Evolutionary conservation across 495 filamentous ascomycete species (phyloP).

Genomic region (Lasiosphaeria ovina): DNA sequence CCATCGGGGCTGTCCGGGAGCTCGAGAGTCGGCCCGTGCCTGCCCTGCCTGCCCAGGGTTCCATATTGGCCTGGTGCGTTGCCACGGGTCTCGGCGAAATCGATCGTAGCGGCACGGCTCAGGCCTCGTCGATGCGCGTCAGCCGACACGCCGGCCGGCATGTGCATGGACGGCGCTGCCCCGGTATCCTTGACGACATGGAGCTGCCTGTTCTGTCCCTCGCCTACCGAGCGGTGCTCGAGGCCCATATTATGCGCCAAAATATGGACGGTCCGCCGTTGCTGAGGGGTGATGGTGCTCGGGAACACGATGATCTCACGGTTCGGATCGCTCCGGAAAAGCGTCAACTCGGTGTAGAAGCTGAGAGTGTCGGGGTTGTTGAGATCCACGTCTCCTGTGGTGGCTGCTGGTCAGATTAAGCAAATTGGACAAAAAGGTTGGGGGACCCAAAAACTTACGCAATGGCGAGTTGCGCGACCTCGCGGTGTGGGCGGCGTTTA

Average conservation of each 20-base stretch:
- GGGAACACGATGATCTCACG: conserved; percentile 85
- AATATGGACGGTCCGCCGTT: conserved; percentile 87
- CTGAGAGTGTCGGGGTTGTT: conserved; percentile 85
- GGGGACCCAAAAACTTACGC: conserved; percentile 24
- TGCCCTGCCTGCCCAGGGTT: conserved; percentile 71
- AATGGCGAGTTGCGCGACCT: conserved; percentile 39
- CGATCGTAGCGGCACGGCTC: conserved; percentile 94
- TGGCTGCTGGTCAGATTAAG: conserved; percentile 18
- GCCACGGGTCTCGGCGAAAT: conserved; percentile 87
- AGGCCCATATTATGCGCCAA: conserved; percentile 93
- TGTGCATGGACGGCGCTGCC: conserved; percentile 41
- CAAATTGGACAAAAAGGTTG: conserved; percentile 27
- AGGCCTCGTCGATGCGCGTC: conserved; percentile 77
- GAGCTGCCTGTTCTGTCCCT: conserved; percentile 79
- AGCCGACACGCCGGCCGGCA: conserved; percentile 61
- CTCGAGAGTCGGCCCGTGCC: conserved; percentile 66
- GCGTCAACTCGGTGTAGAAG: conserved; percentile 82
- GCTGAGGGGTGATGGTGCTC: conserved; percentile 69
- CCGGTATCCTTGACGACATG: conserved; percentile 73
- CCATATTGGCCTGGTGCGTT: conserved; percentile 66
- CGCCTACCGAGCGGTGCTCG: conserved; percentile 82
- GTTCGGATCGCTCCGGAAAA: conserved; percentile 77
- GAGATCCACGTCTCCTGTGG: conserved; percentile 70
- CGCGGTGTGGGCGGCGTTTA: conserved; percentile 53
- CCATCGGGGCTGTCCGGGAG: conserved; percentile 79